Evolutionary conservation across 495 filamentous ascomycete genomes (phyloP).

Genomic region (Penicillium mononematosum): DNA sequence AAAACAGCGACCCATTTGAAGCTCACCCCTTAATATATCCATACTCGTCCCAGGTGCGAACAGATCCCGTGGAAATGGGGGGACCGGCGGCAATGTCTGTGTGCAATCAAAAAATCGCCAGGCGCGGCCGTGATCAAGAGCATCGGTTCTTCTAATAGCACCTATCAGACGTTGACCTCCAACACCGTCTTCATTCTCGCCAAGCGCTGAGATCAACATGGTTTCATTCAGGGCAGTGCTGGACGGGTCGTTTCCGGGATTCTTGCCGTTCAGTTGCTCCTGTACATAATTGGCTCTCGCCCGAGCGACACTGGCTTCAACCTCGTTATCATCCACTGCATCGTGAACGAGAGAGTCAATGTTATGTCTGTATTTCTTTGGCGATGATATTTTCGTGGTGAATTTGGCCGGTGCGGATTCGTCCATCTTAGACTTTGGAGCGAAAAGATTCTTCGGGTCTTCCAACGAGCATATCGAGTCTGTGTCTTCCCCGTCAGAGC

Average conservation of each 20-base stretch:
- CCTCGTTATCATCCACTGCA: conserved; percentile 54
- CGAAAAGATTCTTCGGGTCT: conserved; percentile 42
- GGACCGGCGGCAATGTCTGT: conserved; percentile 30
- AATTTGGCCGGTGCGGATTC: conserved; percentile 8
- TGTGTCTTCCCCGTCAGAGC: conserved; percentile 68
- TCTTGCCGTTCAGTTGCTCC: conserved; percentile 12
- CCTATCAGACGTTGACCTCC: conserved; percentile 58
- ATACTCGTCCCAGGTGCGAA: conserved; percentile 28
- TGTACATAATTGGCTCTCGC: conserved; percentile 44
- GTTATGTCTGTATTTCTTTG: conserved; percentile 64
- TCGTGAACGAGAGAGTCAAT: conserved; percentile 64
- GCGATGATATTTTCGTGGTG: conserved; percentile 21
- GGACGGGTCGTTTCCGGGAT: background rate
- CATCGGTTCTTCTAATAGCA: conserved; percentile 75
- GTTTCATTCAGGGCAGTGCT: conserved; percentile 37
- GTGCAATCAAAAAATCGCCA: conserved; percentile 66
- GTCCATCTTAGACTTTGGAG: conserved; percentile 21
- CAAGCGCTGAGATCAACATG: conserved; percentile 44
- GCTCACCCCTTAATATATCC: conserved; percentile 40
- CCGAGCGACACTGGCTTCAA: conserved; percentile 56
- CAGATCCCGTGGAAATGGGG: conserved; percentile 37
- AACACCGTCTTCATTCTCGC: conserved; percentile 52
- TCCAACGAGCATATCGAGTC: conserved; percentile 57
- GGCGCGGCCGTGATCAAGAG: conserved; percentile 54
- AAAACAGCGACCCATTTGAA: background rate